Evolutionary conservation across 257 asterid genomes (phyloP), one percentile per base, ranked within the genome.

Genomic region (Forsythia viridissima): DNA sequence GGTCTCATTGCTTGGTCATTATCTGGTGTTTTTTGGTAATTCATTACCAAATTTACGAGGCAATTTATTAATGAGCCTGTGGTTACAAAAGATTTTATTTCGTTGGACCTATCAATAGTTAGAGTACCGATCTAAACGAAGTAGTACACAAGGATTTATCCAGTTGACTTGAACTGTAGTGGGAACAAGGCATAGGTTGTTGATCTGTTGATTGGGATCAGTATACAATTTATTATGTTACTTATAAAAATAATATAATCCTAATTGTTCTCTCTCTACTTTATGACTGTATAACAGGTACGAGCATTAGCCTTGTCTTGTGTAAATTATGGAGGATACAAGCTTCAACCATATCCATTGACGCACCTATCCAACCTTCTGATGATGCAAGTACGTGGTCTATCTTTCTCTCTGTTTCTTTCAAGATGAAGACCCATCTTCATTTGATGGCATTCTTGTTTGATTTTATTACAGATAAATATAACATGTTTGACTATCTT

Each of bases 341-440:
- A 92, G 90, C 93, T 90, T 82, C 97, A 95, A 81, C 96, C 98
- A 38, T 88, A 85, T 87, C 95, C 99, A 37, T 75, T 95, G 81
- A 79, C 72, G 16, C 82, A 86, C 80, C 87, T 95, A 76, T 92
- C 98, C 76, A 92, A 90, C 80, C 86, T 95, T 77, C 87, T 95
- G 65, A 74, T 89, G 90, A 89, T 95, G 90, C 82, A 87, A 95
- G 99, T 93, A 80, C 41, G 75, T 75, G 57, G 34, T 71, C 79
- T 70, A 30, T 30, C 24, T 10, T 34, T 38, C 13, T 75, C 40
- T 70, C 63, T 48, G 39, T 72, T 21, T 70, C 72, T 30, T 30
- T 76, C 42, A 44, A 6, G 43, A 51, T 75, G 69, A 36, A 38
- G 59, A 74, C 10, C 9, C 61, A 48, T 41, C 51, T 76, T 77